phyloP scores from a whole-genome alignment of 1,284 basidiomycete genomes.

The Amylostereum areolatum region DNA sequence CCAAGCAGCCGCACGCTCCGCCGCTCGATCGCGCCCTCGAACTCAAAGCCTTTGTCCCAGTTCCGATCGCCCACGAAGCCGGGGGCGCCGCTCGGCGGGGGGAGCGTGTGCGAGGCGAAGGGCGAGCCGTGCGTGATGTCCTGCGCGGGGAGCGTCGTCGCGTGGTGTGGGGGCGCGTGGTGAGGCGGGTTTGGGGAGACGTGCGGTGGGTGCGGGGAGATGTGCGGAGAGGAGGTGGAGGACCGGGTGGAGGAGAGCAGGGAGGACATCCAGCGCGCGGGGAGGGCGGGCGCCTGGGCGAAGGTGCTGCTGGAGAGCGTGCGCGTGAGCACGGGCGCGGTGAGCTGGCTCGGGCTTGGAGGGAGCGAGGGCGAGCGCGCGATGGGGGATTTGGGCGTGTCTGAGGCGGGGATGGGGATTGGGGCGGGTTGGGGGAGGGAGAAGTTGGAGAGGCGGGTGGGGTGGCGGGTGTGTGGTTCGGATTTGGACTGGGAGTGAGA shows the following conservation, averaged over 20 bases:
- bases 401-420: background rate
- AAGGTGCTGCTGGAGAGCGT: conserved; percentile 30
- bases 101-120: conserved; percentile 51
- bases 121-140: conserved; percentile 44
- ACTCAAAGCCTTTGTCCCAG: conserved; percentile 32
- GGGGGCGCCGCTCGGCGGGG: conserved; percentile 71
- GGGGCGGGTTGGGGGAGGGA: background rate
- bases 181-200: conserved; percentile 15
- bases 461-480: background rate
- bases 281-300: conserved; percentile 21
- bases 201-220: conserved; percentile 7
- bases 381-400: conserved; percentile 9
- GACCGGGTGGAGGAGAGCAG: conserved; percentile 40
- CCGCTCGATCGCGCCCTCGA: conserved; percentile 27
- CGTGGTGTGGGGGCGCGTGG: conserved; percentile 4
- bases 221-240: conserved; percentile 31
- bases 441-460: background rate
- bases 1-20: conserved; percentile 33
- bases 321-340: conserved; percentile 23
- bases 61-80: conserved; percentile 54
- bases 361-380: conserved; percentile 26
- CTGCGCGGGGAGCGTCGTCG: background rate
- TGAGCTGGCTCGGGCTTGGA: conserved; percentile 20
- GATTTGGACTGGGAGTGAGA: background rate
- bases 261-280: conserved; percentile 33